These are phyloP conservation scores for Geotrichum cucujoidarum DNA, from an alignment of 1,139 yeast species.

Conservation along the genomic window DNA sequence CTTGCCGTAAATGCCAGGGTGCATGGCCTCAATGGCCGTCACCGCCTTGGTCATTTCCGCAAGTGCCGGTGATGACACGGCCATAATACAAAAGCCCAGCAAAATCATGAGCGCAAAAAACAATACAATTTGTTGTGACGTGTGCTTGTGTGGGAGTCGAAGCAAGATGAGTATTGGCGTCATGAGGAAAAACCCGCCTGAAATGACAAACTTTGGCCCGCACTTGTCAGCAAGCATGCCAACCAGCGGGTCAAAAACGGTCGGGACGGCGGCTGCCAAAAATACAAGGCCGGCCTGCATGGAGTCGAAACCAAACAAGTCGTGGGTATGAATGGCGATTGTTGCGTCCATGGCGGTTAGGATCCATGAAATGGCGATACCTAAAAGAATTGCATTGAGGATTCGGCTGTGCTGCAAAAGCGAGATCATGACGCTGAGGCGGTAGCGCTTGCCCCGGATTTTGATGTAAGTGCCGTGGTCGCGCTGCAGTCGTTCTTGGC, in stretches of 20 bases:
- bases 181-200: conserved; percentile 28
- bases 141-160: conserved; percentile 30
- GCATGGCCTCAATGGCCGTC: conserved; percentile 26
- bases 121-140: conserved; percentile 30
- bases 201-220: conserved; percentile 33
- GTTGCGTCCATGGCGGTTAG: conserved; percentile 36
- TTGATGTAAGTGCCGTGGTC: conserved; percentile 8
- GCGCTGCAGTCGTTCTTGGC: conserved; percentile 8
- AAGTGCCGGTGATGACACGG: conserved; percentile 31
- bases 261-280: conserved; percentile 34
- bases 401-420: conserved; percentile 28
- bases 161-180: conserved; percentile 32
- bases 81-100: conserved; percentile 29
- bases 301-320: conserved; percentile 33
- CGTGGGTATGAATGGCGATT: conserved; percentile 33
- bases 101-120: conserved; percentile 32
- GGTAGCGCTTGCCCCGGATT: conserved; percentile 11
- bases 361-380: conserved; percentile 34
- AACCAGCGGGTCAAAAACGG: conserved; percentile 34
- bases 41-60: conserved; percentile 33
- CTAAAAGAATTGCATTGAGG: conserved; percentile 28
- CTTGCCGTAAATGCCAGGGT: conserved; percentile 35
- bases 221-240: conserved; percentile 33
- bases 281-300: conserved; percentile 35
- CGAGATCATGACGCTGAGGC: conserved; percentile 25